Percentiles rank a stretch among this genome's conserved stretches.
Evolutionary conservation across 1,284 basidiomycete genomes (phyloP).

Genomic region (Termitomyces sp.): DNA sequence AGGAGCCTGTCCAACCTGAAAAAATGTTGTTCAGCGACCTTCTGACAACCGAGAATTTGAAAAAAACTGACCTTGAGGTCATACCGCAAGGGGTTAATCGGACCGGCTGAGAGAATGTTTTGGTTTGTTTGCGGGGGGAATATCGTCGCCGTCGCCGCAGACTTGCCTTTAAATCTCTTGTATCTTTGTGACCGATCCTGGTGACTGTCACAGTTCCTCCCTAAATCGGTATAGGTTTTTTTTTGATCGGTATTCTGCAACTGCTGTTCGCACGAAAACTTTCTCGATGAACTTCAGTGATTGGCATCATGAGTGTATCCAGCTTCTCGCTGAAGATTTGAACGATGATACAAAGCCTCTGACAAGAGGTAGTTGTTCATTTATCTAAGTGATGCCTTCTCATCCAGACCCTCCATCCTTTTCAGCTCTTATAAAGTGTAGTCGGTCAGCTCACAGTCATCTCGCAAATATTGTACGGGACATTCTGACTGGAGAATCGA

Average conservation of each 20-base stretch:
- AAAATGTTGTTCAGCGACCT: conserved; percentile 6
- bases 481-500: conserved; percentile 17
- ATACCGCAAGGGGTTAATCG: conserved; percentile 38
- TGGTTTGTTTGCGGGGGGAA: conserved; percentile 41
- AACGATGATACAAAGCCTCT: conserved; percentile 16
- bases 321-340: conserved; percentile 17
- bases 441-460: conserved; percentile 17
- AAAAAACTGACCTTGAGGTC: conserved; percentile 58
- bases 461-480: conserved; percentile 24
- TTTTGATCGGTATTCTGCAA: not conserved
- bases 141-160: conserved; percentile 25
- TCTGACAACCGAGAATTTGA: not conserved
- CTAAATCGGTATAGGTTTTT: conserved; percentile 15
- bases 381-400: not conserved
- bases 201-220: conserved; percentile 19
- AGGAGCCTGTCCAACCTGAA: conserved; percentile 87
- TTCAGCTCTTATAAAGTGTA: conserved; percentile 19
- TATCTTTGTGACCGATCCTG: conserved; percentile 17
- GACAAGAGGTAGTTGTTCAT: conserved; percentile 16
- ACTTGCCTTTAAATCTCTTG: conserved; percentile 39
- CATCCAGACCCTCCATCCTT: conserved; percentile 1
- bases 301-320: conserved; percentile 17
- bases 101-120: conserved; percentile 35
- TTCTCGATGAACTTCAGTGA: conserved; percentile 9
- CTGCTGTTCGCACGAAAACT: conserved; percentile 3